Evolutionary conservation across 1,139 yeast genomes (phyloP), one percentile per base, ranked within the genome.

Genomic region (Yamadazyma membranifaciens): DNA sequence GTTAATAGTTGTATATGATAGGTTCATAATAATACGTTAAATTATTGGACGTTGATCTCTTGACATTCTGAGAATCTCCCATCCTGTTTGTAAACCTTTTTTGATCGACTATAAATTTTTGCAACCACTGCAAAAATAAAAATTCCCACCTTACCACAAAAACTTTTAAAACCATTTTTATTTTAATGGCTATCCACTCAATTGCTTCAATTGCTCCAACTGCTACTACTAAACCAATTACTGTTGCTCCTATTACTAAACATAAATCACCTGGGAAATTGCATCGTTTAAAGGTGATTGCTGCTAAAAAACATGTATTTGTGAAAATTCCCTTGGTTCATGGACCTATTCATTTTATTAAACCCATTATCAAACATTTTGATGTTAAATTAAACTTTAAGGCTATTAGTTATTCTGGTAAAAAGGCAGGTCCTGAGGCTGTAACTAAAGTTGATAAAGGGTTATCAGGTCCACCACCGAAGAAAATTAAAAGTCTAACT

Each of bases 401-500:
- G 11, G 9, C 12, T n/a, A 16, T 42, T 3, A 45, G 59, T 40
- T 60, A 59, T 30, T 51, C 51, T 11, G 51, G 65, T 31, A 73
- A 68, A 44, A 40, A 28, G 7, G 49, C 62, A 40, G 60, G 67
- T 3, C 72, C 74, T 45, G 43, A 47, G 6, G 49, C 59, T 11
- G 65, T 77, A 45, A 49, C 45, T 30, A 57, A 56, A 37, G 52
- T 76, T 28, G 81, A 77, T 46, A 47, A 51, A 34, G 40, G 52
- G 33, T 49, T 63, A 4, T 64, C 81, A 0, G 48, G 56, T 32
- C 60, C 68, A 41, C 70, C 68, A 48, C 65, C 69, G 1, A 48
- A 67, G 32, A 68, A 69, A 46, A 59, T 63, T 45, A 55, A 62
- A 31, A 73, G 73, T 45, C 51, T 74, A 24, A 65, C 72, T 32